Percentiles rank a stretch among this genome's conserved stretches.
Conservation (phyloP, 2,329 filamentous ascomycete genomes). For the Immersiporthe knoxdaviesiana region DNA sequence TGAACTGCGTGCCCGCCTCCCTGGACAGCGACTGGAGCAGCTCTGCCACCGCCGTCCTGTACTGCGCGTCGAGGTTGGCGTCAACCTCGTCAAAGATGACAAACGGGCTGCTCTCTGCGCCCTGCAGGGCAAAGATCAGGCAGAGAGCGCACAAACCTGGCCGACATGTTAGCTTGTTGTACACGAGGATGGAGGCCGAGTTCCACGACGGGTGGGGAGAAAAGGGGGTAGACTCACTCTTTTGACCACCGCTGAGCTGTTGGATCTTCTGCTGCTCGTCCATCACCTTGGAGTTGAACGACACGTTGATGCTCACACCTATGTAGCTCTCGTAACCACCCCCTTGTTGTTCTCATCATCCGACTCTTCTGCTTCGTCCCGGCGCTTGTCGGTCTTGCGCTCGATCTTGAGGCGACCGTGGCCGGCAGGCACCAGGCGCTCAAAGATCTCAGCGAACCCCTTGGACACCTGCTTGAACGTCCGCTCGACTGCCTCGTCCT, state of each 20-base stretch:
- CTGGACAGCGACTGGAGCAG: conserved; percentile 80
- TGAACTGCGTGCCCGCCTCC: conserved; percentile 77
- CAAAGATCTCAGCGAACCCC: conserved; percentile 91
- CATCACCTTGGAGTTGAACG: conserved; percentile 93
- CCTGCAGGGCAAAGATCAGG: conserved; percentile 97
- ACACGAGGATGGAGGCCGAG: no score
- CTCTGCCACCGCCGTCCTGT: conserved; percentile 90
- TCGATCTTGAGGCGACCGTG: conserved; percentile 92
- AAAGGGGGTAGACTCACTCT: conserved; percentile 65
- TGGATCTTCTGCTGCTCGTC: conserved; percentile 98
- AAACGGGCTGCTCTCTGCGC: conserved; percentile 95
- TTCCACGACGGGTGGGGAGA: background rate
- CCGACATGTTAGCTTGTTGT: conserved; percentile 13
- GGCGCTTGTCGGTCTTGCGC: conserved; percentile 76
- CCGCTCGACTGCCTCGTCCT: conserved; percentile 96
- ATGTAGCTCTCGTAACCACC: conserved; percentile 90
- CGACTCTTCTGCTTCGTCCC: conserved; percentile 64
- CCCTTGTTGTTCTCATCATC: conserved; percentile 70
- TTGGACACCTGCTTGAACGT: conserved; percentile 98
- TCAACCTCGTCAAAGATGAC: conserved; percentile 99
- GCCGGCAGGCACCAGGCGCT: conserved; percentile 91
- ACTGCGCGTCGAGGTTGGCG: conserved; percentile 96
- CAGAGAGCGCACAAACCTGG: conserved; percentile 92
- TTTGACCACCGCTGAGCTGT: conserved; percentile 95
- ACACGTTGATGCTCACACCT: conserved; percentile 94